Base-by-base conservation (phyloP, 331 rosid genomes). In the Malus hybrid region DNA sequence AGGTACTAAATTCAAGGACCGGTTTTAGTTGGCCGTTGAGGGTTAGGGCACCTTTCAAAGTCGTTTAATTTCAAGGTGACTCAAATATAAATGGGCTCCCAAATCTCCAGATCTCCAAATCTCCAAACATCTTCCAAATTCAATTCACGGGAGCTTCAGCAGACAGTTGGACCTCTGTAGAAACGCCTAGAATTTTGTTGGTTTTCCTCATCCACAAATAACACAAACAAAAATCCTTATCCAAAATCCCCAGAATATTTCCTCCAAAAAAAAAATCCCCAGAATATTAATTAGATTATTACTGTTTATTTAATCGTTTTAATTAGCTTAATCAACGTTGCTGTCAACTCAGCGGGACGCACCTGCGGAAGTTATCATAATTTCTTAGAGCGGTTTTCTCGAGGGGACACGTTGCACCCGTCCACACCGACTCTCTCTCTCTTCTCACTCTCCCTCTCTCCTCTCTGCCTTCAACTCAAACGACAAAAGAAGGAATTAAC, bases 401-500 rank as follows among this genome's bases (percentile, higher is more conserved):
- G 0, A 44, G n/a, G 67, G 16, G 65, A 60, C 90, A 83, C 80
- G 84, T 81, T 86, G 71, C 83, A 68, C 19, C 22, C 28, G 33
- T 27, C 73, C 36, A 20, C 76, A 67, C 5, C 63, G 4, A 20
- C 29, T 2, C 14, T 19, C 13, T 19, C 29, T 19, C 6, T 5
- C 29, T 57, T 50, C 20, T 31, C 68, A 15, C 59, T 28, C 19
- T 54, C 48, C 2, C 46, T 31, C 29, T 6, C 12, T 19, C 28
- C 31, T 33, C 8, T n/a, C 28, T 36, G 71, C 71, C 71, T 33
- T 46, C 54, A 7, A 18, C 14, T 56, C 62, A 10, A 10, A 61
- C 44, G 63, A 29, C 10, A 16, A 70, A 70, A 8, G 20, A 3
- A 28, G 24, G 28, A 65, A 65, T 5, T 0, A 63, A 14, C 46